Evolutionary conservation across 495 filamentous ascomycete species (phyloP).

Genomic region (Hypoxylon rickii): DNA sequence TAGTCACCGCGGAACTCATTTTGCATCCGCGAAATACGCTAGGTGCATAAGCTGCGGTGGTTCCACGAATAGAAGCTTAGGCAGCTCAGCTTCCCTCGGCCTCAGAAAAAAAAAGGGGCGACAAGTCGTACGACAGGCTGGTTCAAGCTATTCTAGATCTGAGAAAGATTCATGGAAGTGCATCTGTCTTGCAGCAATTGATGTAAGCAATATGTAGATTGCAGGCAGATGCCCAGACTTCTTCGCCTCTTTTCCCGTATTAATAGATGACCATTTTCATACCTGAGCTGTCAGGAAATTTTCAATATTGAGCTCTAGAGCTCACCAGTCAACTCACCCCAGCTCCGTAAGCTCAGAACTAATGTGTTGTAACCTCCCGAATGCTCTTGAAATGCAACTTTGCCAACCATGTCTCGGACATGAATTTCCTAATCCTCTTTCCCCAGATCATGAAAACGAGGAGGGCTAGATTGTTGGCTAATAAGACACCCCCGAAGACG

Average conservation of each 20-base stretch:
- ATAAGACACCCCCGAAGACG: conserved; percentile 57
- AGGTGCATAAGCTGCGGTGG: conserved; percentile 26
- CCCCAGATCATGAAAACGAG: conserved; percentile 62
- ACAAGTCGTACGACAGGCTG: conserved; percentile 2
- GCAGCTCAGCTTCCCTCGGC: not conserved
- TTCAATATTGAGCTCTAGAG: too few relatives aligned
- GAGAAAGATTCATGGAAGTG: too few relatives aligned
- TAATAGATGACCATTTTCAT: too few relatives aligned
- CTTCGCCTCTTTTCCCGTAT: too few relatives aligned
- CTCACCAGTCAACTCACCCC: too few relatives aligned
- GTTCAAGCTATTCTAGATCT: conserved; percentile 2
- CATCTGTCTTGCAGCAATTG: too few relatives aligned
- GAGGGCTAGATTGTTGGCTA: conserved; percentile 61
- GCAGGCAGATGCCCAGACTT: too few relatives aligned
- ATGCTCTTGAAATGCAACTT: conserved; percentile 50
- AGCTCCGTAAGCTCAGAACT: too few relatives aligned
- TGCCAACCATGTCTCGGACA: conserved; percentile 58
- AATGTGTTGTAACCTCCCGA: conserved; percentile 47
- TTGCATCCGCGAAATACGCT: conserved; percentile 8
- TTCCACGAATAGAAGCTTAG: conserved; percentile 15
- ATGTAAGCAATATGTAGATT: too few relatives aligned
- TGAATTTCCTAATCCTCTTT: conserved; percentile 58
- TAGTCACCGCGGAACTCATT: not conserved
- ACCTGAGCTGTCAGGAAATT: too few relatives aligned
- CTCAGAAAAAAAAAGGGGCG: not conserved